Conservation (phyloP, 257 asterid species). For the Thymus mandschuricus region DNA sequence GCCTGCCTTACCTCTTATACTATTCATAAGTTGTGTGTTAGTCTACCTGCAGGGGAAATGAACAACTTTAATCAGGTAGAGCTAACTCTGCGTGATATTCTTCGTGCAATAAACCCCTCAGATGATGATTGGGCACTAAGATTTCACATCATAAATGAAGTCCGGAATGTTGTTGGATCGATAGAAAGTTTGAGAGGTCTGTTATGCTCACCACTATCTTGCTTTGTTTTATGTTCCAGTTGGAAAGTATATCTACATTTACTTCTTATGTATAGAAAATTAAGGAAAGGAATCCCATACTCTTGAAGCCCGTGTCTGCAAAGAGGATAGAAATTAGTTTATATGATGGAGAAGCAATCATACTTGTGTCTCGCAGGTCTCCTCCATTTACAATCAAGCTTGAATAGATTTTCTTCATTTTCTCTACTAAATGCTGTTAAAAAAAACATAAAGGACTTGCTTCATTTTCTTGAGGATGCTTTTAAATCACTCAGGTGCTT, state of each 20-base stretch:
- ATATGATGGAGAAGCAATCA: background rate
- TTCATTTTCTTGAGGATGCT: slow-evolving; percentile 11
- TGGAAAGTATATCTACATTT: background rate
- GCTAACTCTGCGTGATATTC: slow-evolving; percentile 51
- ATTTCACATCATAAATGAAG: slow-evolving; percentile 53
- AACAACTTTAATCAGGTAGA: slow-evolving; percentile 54
- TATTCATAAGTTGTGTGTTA: slow-evolving; percentile 10
- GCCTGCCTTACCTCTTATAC: slow-evolving; percentile 9
- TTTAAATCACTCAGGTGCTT: background rate
- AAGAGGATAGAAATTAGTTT: slow-evolving; percentile 1
- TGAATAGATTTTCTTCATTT: background rate
- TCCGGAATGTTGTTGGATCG: slow-evolving; percentile 57
- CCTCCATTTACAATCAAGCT: slow-evolving; percentile 1
- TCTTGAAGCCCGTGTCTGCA: background rate
- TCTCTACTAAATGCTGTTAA: background rate
- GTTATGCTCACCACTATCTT: slow-evolving; percentile 27
- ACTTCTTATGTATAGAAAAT: background rate
- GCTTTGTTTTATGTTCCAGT: slow-evolving; percentile 5
- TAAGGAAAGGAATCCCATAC: slow-evolving; percentile 4
- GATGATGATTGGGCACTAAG: slow-evolving; percentile 71
- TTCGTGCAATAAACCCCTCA: slow-evolving; percentile 56
- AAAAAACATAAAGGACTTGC: background rate
- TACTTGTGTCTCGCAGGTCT: no score
- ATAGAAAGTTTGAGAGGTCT: slow-evolving; percentile 85
- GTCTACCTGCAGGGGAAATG: slow-evolving; percentile 53